phyloP scores from a whole-genome alignment of 306 rosid species.

The Trifolium repens region DNA sequence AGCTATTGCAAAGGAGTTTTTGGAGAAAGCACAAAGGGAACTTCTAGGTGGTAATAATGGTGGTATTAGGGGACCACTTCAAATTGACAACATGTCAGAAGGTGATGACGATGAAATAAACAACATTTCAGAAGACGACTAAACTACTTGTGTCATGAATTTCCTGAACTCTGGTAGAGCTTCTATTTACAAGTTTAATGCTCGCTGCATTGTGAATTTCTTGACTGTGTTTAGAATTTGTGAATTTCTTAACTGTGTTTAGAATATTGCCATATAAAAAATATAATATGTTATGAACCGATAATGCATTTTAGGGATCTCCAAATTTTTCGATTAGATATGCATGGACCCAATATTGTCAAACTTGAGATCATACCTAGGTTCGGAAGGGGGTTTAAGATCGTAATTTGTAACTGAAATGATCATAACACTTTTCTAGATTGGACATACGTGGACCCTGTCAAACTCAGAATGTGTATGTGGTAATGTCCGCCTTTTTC shows the following conservation, averaged over 20 bases:
- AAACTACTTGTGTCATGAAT: conserved; percentile 44
- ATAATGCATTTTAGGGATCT: background rate
- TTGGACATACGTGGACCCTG: background rate
- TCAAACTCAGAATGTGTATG: too few species aligned
- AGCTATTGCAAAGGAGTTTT: conserved; percentile 80
- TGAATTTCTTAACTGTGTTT: background rate
- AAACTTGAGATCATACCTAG: background rate
- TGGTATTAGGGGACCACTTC: conserved; percentile 78
- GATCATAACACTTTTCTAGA: background rate
- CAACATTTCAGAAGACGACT: conserved; percentile 47
- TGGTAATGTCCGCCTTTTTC: too few species aligned
- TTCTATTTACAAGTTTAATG: conserved; percentile 21
- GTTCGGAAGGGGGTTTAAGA: background rate
- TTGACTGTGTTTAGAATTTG: background rate
- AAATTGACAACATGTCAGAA: conserved; percentile 48
- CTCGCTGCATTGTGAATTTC: background rate
- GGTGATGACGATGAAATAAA: conserved; percentile 44
- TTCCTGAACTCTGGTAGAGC: conserved; percentile 47
- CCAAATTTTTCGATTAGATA: background rate
- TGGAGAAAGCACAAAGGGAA: conserved; percentile 87
- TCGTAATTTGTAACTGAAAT: background rate
- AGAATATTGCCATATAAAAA: background rate
- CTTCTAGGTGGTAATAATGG: conserved; percentile 66
- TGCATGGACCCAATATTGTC: background rate
- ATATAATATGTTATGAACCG: conserved; percentile 4